Base-by-base conservation (phyloP, 2,329 filamentous ascomycete species). In the Phyllosticta ampelicida region DNA sequence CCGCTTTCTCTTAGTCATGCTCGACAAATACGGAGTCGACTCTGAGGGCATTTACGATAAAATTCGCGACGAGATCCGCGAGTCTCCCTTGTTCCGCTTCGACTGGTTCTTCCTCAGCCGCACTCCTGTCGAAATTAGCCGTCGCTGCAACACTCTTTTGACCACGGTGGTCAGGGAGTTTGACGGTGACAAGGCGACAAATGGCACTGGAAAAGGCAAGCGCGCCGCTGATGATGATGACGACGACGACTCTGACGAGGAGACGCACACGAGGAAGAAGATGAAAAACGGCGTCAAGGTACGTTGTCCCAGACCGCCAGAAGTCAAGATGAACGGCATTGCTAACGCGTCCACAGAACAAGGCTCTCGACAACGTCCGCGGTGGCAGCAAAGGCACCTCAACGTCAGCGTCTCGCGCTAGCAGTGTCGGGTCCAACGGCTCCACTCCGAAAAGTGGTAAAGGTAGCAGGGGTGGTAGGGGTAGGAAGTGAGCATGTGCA, bases 51-150 rank as follows among this genome's bases (percentile, higher is more conserved):
- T 99, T 62, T 95, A 94, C 71, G 94, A 99, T 66, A 86, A 85
- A 71, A 96, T 99, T 68, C 86, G 94, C n/a, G 92, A 97, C 63
- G 94, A 97, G 70, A 96, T 99, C 63, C 87, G 91, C 30, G 90
- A 96, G 63, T 92, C 87, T 59, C 91, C 94, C 9, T 78, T 99
- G 3, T 99, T 99, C 81, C 85, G 94, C 48, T 99, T 99, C 67
- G 94, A 99, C 71, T 99, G 95, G 95, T 99, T 99, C 77, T 96
- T 99, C 79, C 80, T 99, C 48, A 95, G 89, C 71, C 84, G 94
- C 51, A 99, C 92, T 3, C 90, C 94, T 0, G 86, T 91, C 54
- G 94, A 99, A 74, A 87, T 99, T 65, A 87, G 90, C 61, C 86
- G 94, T 65, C 84, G 95, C 55, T 97, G 94, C 75, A 95, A 89